These are phyloP conservation scores for Pythium brachiatum DNA, from an alignment of 352 stramenopile genomes.

Conservation along the genomic window DNA sequence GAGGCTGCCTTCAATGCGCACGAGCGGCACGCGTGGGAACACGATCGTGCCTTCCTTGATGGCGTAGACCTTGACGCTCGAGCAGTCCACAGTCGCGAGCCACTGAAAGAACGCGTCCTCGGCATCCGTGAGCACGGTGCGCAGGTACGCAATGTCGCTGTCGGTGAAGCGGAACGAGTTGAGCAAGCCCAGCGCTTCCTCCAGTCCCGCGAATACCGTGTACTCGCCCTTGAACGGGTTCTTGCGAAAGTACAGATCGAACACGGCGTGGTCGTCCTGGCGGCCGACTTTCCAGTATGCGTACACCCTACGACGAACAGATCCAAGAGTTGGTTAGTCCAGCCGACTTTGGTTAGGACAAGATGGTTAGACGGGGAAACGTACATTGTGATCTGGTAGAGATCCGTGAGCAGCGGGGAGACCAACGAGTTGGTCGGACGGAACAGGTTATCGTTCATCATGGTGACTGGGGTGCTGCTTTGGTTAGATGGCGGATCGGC, in stretches of 20 bases:
- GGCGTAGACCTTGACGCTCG: slow-evolving; percentile 91
- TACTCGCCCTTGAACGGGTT: slow-evolving; percentile 98
- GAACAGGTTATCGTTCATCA: slow-evolving; percentile 46
- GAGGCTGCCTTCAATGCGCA: slow-evolving; percentile 93
- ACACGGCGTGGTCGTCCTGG: slow-evolving; percentile 92
- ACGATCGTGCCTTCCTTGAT: slow-evolving; percentile 95
- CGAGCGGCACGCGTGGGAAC: slow-evolving; percentile 95
- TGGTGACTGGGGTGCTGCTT: slow-evolving; percentile 11
- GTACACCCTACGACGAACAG: slow-evolving; percentile 93
- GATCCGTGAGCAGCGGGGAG: slow-evolving; percentile 95
- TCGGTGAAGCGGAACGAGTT: slow-evolving; percentile 94
- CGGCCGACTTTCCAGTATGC: slow-evolving; percentile 97
- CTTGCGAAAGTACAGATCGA: slow-evolving; percentile 99
- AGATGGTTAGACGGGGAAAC: background rate
- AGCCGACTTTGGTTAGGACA: slow-evolving; percentile 8
- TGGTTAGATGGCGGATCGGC: slow-evolving; percentile 1
- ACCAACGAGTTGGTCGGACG: slow-evolving; percentile 93
- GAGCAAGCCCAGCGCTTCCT: slow-evolving; percentile 90
- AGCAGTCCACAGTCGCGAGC: slow-evolving; percentile 93
- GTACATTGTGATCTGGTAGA: slow-evolving; percentile 97
- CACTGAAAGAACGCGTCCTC: slow-evolving; percentile 96
- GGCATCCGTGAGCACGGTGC: slow-evolving; percentile 79
- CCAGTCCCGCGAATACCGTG: slow-evolving; percentile 92
- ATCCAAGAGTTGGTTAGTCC: slow-evolving; percentile 5
- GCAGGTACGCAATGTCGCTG: slow-evolving; percentile 94